These are phyloP conservation scores for Fusarium acutatum DNA, from an alignment of 2,329 filamentous ascomycete species.

Conservation along the genomic window DNA sequence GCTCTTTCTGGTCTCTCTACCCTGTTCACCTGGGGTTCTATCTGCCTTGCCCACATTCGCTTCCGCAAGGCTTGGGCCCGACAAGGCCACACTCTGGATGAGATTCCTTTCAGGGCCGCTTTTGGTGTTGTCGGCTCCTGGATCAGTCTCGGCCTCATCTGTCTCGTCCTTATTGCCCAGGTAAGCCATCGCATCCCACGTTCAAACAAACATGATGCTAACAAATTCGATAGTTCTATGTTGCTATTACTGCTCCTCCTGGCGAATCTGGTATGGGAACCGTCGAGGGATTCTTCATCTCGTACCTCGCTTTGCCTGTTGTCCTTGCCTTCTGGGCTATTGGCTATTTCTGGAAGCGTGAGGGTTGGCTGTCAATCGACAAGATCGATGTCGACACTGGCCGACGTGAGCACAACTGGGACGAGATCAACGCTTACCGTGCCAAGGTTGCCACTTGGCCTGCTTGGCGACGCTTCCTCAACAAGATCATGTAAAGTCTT, in stretches of 20 bases:
- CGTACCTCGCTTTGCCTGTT: constrained; percentile 63
- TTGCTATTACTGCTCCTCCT: constrained; percentile 53
- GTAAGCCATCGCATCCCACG: constrained; percentile 45
- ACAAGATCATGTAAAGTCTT: constrained; percentile 50
- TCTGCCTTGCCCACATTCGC: constrained; percentile 70
- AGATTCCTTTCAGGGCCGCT: constrained; percentile 71
- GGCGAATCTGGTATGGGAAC: constrained; percentile 47
- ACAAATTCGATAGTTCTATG: constrained; percentile 54
- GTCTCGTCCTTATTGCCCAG: constrained; percentile 64
- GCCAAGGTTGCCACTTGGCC: constrained; percentile 61
- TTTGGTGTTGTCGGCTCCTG: constrained; percentile 71
- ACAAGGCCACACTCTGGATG: constrained; percentile 69
- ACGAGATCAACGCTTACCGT: constrained; percentile 65
- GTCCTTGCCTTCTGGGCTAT: constrained; percentile 64
- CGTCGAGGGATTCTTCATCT: constrained; percentile 63
- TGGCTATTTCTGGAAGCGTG: constrained; percentile 73
- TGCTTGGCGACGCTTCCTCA: constrained; percentile 55
- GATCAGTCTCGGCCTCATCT: constrained; percentile 66
- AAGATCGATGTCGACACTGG: constrained; percentile 76
- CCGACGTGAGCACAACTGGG: constrained; percentile 72
- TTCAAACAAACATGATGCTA: not conserved
- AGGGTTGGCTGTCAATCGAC: constrained; percentile 63
- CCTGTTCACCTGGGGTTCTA: constrained; percentile 72
- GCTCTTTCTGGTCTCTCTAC: constrained; percentile 70
- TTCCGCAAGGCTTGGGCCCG: constrained; percentile 69